phyloP scores from a whole-genome alignment of 257 asterid genomes.

The Primulina tabacum region DNA sequence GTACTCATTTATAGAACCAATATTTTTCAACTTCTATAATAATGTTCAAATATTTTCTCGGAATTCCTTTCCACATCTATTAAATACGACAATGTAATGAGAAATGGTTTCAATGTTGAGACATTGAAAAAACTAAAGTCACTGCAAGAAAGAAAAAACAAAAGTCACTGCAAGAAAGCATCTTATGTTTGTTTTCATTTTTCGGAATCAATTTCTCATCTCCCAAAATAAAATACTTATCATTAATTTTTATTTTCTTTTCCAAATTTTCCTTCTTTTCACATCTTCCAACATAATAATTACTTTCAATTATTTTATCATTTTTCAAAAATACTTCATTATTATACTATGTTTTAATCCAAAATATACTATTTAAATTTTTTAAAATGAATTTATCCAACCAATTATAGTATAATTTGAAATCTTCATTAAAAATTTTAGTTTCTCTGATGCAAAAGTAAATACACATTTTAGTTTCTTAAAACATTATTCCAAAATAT shows the following conservation, averaged over 20 bases:
- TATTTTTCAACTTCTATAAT: no score
- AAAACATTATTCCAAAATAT: no score
- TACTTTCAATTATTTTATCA: background rate
- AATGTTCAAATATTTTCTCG: background rate
- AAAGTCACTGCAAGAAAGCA: background rate
- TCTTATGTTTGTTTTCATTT: background rate
- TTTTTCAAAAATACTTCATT: no score
- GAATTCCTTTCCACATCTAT: background rate
- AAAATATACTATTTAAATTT: no score
- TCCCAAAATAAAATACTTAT: background rate
- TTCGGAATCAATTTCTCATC: background rate
- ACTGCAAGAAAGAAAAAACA: no score
- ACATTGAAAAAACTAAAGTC: no score
- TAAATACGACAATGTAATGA: background rate
- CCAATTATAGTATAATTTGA: background rate
- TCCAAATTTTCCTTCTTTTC: background rate
- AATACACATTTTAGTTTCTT: background rate
- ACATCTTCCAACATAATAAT: background rate
- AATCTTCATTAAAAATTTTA: background rate
- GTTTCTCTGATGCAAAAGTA: background rate
- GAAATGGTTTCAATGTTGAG: background rate
- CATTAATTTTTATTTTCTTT: no score
- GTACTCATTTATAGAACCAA: slow-evolving; percentile 12
- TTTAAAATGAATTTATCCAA: background rate
- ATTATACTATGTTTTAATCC: no score